Evolutionary conservation across 441 rosid species (phyloP).

Genomic region (Erodium texanum): DNA sequence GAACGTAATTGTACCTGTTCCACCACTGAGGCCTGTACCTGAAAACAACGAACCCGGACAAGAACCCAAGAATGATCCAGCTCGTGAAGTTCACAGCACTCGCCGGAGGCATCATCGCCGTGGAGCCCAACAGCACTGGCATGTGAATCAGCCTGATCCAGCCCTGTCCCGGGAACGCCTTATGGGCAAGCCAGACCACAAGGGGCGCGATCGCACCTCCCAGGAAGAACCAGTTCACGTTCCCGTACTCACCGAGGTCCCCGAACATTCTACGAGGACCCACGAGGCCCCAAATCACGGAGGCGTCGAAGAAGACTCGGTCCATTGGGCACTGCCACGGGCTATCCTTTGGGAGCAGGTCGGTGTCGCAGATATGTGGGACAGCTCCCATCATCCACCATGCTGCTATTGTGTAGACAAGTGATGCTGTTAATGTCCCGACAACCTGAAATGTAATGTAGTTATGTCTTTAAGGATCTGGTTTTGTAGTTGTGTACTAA

Average conservation of each 20-base stretch:
- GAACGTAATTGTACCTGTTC: slow-evolving; percentile 64
- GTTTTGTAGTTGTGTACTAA: too few species aligned
- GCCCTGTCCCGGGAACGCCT: slow-evolving; percentile 51
- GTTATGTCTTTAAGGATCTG: too few species aligned
- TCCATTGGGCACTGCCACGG: slow-evolving; percentile 84
- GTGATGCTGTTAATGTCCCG: slow-evolving; percentile 70
- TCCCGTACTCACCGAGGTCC: slow-evolving; percentile 45
- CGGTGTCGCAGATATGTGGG: slow-evolving; percentile 46
- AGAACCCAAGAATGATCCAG: slow-evolving; percentile 48
- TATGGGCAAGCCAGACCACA: slow-evolving; percentile 55
- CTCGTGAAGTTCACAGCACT: slow-evolving; percentile 25
- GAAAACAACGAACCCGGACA: slow-evolving; percentile 48
- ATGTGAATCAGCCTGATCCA: slow-evolving; percentile 80
- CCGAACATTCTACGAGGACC: slow-evolving; percentile 75
- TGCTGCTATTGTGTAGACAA: slow-evolving; percentile 59
- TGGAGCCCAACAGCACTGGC: slow-evolving; percentile 71
- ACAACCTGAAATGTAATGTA: slow-evolving; percentile 31
- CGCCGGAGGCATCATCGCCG: slow-evolving; percentile 22
- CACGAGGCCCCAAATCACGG: slow-evolving; percentile 79
- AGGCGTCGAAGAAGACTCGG: slow-evolving; percentile 77
- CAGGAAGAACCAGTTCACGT: slow-evolving; percentile 73
- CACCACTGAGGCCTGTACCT: slow-evolving; percentile 45
- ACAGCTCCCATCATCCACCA: slow-evolving; percentile 74
- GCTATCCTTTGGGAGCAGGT: slow-evolving; percentile 36
- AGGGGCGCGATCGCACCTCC: slow-evolving; percentile 71